These are phyloP conservation scores for Eutrema heterophyllum DNA, from an alignment of 345 rosid genomes.

Conservation along the genomic window DNA sequence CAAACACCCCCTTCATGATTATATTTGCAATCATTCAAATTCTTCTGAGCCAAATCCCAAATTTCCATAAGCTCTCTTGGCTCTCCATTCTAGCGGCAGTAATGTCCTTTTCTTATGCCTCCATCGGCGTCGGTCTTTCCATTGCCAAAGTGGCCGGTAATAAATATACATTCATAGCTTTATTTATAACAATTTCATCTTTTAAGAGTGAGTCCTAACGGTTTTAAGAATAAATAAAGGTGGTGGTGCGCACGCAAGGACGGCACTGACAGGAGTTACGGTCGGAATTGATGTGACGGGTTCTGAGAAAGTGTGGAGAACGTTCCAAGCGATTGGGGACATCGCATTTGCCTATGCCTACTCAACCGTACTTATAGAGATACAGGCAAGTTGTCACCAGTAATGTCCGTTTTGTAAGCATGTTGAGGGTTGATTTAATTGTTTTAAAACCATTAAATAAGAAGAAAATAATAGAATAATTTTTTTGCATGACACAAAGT, in stretches of 20 bases:
- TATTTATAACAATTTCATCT: not conserved
- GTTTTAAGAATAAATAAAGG: constrained; percentile 6
- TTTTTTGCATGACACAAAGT: too few relatives aligned
- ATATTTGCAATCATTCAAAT: constrained; percentile 66
- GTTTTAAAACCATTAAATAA: too few relatives aligned
- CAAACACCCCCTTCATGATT: constrained; percentile 62
- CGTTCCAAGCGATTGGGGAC: constrained; percentile 75
- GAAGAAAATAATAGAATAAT: too few relatives aligned
- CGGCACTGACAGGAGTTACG: constrained; percentile 47
- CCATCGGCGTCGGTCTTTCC: constrained; percentile 75
- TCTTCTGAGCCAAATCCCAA: constrained; percentile 75
- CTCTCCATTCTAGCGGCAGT: constrained; percentile 79
- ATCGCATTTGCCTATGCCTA: constrained; percentile 86
- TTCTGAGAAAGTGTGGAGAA: constrained; percentile 70
- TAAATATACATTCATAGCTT: not conserved
- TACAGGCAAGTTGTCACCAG: constrained; percentile 49
- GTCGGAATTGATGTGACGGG: constrained; percentile 68
- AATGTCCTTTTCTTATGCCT: constrained; percentile 80
- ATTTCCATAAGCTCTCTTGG: constrained; percentile 85
- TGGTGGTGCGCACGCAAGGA: constrained; percentile 36
- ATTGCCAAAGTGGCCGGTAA: constrained; percentile 48
- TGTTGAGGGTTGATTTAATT: too few relatives aligned
- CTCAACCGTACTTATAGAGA: constrained; percentile 74
- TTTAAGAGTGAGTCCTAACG: not conserved
- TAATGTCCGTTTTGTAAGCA: not conserved